Conservation (phyloP, 306 rosid species). For the Fagus sylvatica region DNA sequence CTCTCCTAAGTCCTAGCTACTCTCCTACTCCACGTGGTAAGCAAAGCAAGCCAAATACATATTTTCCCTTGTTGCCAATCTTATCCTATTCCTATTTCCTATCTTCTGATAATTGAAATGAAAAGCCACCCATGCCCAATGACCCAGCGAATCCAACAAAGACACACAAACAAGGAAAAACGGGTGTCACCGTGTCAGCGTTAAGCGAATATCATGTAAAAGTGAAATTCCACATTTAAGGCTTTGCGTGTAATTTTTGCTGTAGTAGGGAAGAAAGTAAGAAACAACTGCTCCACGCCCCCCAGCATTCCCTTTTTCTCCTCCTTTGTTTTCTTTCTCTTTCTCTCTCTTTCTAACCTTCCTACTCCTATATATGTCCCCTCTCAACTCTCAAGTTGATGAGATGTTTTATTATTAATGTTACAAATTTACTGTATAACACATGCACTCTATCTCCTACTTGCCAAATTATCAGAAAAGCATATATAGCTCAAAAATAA, state of each 20-base stretch:
- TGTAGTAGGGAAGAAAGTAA: background rate
- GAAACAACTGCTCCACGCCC: conserved; percentile 7
- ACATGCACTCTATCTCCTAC: background rate
- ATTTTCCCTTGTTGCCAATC: background rate
- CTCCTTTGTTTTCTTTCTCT: background rate
- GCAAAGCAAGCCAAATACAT: background rate
- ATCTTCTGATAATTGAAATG: conserved; percentile 15
- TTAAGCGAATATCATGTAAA: conserved; percentile 11
- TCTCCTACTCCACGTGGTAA: background rate
- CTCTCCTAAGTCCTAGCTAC: too few species aligned
- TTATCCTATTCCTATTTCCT: background rate
- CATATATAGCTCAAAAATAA: too few species aligned
- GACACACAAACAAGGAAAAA: conserved; percentile 35
- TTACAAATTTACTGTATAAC: background rate
- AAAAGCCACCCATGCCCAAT: conserved; percentile 1
- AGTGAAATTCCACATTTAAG: conserved; percentile 28
- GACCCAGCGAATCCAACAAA: conserved; percentile 39
- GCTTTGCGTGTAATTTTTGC: conserved; percentile 39
- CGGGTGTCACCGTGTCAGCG: conserved; percentile 47
- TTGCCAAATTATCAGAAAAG: background rate
- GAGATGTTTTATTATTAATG: background rate
- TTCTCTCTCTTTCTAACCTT: background rate
- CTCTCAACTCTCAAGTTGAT: background rate
- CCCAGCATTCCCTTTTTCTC: background rate
- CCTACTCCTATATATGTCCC: background rate